These are phyloP conservation scores for Apiospora koreana DNA, from an alignment of 2,329 filamentous ascomycete genomes.

Conservation along the genomic window DNA sequence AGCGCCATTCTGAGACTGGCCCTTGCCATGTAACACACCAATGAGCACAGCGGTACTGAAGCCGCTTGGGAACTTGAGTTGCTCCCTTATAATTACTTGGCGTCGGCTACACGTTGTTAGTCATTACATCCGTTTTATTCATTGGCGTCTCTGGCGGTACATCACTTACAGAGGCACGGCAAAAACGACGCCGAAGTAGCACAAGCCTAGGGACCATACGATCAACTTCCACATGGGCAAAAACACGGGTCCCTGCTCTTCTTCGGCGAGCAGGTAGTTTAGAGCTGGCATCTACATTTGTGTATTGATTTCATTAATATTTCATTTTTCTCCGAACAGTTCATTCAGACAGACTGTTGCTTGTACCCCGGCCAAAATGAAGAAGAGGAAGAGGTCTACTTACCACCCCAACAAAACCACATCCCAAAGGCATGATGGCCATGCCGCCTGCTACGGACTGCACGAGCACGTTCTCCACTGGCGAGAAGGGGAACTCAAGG, in stretches of 20 bases:
- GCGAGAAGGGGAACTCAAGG: conserved; percentile 80
- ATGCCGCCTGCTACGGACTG: conserved; percentile 95
- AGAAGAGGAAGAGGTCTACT: conserved; percentile 25
- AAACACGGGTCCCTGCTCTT: conserved; percentile 77
- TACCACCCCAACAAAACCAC: conserved; percentile 88
- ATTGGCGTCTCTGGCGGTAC: neutral
- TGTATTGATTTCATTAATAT: neutral
- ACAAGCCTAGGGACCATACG: conserved; percentile 88
- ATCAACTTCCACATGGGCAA: conserved; percentile 77
- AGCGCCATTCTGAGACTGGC: conserved; percentile 33
- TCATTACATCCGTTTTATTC: neutral
- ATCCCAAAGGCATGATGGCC: conserved; percentile 94
- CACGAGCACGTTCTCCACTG: conserved; percentile 94
- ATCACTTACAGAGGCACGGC: conserved; percentile 74
- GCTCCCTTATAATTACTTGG: conserved; percentile 91
- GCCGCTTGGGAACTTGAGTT: conserved; percentile 90
- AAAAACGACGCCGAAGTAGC: conserved; percentile 96
- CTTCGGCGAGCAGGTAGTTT: conserved; percentile 76
- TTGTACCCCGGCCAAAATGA: neutral
- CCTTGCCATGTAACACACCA: conserved; percentile 76
- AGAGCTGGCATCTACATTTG: conserved; percentile 71
- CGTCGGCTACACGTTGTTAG: conserved; percentile 52
- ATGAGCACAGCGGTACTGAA: conserved; percentile 96
- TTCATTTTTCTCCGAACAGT: neutral
- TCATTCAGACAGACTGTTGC: neutral